A percentile compares a stretch with the other conserved stretches of the same genome.
Conservation (phyloP, 805 yeast genomes). For the Phaffomyces antillensis region DNA sequence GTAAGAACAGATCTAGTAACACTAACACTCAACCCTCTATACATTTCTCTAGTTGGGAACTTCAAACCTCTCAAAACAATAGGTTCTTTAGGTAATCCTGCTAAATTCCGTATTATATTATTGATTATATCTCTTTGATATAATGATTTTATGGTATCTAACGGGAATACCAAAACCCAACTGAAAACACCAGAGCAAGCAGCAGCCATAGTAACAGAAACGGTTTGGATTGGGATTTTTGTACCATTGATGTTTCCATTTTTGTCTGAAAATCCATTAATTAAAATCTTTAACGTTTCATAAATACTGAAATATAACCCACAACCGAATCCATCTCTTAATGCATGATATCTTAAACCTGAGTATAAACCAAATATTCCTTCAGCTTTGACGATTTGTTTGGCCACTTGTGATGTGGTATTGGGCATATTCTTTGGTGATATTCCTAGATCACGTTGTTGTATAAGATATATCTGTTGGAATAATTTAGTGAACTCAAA, state of each 20-base stretch:
- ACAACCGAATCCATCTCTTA: conserved; percentile 64
- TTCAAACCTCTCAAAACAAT: conserved; percentile 25
- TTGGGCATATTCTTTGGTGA: conserved; percentile 29
- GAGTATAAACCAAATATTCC: conserved; percentile 65
- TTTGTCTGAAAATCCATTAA: conserved; percentile 21
- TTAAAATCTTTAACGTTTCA: conserved; percentile 58
- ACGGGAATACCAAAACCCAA: conserved; percentile 71
- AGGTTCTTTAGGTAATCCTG: conserved; percentile 32
- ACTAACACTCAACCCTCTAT: conserved; percentile 74
- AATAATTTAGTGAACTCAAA: conserved; percentile 79
- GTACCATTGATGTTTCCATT: conserved; percentile 28
- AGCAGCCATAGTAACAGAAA: conserved; percentile 61
- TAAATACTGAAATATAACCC: conserved; percentile 71
- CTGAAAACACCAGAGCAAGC: conserved; percentile 70
- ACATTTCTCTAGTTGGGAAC: conserved; percentile 45
- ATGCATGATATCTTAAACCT: conserved; percentile 60
- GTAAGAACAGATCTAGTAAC: conserved; percentile 63
- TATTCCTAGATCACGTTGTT: conserved; percentile 23
- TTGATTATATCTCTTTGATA: conserved; percentile 69
- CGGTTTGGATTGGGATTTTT: conserved; percentile 27
- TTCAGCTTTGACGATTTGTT: conserved; percentile 46
- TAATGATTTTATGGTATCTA: conserved; percentile 74
- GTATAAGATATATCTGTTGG: conserved; percentile 55
- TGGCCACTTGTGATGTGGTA: conserved; percentile 38
- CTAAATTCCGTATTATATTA: conserved; percentile 53